These are phyloP conservation scores for Platanus orientalis DNA, from an alignment of 164 flowering plant species.

Conservation along the genomic window DNA sequence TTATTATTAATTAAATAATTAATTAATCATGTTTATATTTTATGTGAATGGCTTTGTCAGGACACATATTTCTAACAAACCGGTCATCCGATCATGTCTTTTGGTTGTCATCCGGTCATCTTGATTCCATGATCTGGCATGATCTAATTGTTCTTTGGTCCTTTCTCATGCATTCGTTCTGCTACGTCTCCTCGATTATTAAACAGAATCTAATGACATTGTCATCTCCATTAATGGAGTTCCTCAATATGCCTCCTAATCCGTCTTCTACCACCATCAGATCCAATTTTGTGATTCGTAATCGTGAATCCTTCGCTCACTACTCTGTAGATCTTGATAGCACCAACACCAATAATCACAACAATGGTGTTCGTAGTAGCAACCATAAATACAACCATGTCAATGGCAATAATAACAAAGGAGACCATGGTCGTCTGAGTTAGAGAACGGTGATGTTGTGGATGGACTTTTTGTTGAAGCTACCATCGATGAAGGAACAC, in stretches of 20 bases:
- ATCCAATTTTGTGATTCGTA: background rate
- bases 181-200: conserved; percentile 24
- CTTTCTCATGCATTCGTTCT: conserved; percentile 28
- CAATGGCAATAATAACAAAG: background rate
- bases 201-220: conserved; percentile 4
- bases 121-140: background rate
- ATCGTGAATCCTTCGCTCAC: background rate
- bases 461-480: conserved; percentile 10
- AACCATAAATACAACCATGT: too few relatives aligned
- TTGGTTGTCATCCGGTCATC: background rate
- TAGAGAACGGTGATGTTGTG: conserved; percentile 5
- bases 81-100: background rate
- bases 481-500: conserved; percentile 24
- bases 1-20: too few relatives aligned
- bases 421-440: conserved; percentile 14
- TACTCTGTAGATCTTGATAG: background rate
- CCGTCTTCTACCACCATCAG: conserved; percentile 6
- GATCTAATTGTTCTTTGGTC: too few relatives aligned
- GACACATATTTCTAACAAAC: too few relatives aligned
- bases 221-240: conserved; percentile 3
- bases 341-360: background rate
- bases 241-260: conserved; percentile 11
- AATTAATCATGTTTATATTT: too few relatives aligned
- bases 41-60: too few relatives aligned
- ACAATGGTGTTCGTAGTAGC: too few relatives aligned